Base-by-base conservation (phyloP, 257 asterid genomes). In the Osmanthus fragrans region DNA sequence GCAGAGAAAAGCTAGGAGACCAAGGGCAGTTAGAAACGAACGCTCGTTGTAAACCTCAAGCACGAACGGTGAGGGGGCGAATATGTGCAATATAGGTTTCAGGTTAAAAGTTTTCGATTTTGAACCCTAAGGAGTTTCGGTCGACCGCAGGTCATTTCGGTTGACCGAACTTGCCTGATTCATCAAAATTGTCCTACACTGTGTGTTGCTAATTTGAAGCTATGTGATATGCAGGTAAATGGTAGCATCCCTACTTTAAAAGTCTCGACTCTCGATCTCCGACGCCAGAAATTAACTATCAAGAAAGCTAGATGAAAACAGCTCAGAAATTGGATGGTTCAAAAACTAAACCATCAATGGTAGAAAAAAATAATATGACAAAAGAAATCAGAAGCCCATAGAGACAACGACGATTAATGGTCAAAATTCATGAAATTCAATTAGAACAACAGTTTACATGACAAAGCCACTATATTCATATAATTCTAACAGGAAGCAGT, bases 1-100 rank as follows among this genome's bases (percentile, higher is more conserved):
- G 90, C 94, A 92, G 15, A 92, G 82, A 68, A 88, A 83, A 0
- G 89, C 80, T 25, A 92, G 89, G 75, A 92, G 90, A 77, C 64
- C 82, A 70, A 88, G 89, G 1, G 92, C 91, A 0, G 85, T 87
- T 5, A 92, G 89, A 42, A n/a, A n/a, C n/a, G n/a, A n/a, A n/a
- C n/a, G n/a, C n/a, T n/a, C n/a, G n/a, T n/a, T n/a, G n/a, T n/a
- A n/a, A n/a, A n/a, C n/a, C n/a, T n/a, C n/a, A n/a, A n/a, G n/a
- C n/a, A n/a, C n/a, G n/a, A n/a, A n/a, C n/a, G n/a, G n/a, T n/a
- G n/a, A n/a, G n/a, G n/a, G n/a, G n/a, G n/a, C n/a, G n/a, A n/a
- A n/a, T n/a, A n/a, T n/a, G n/a, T n/a, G n/a, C n/a, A n/a, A n/a
- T n/a, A n/a, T n/a, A n/a, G n/a, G n/a, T n/a, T n/a, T n/a, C n/a